Percentiles rank a stretch among this genome's conserved stretches.
Evolutionary conservation across 129 eudicot genomes (phyloP).

Genomic region (Flaveria bidentis): DNA sequence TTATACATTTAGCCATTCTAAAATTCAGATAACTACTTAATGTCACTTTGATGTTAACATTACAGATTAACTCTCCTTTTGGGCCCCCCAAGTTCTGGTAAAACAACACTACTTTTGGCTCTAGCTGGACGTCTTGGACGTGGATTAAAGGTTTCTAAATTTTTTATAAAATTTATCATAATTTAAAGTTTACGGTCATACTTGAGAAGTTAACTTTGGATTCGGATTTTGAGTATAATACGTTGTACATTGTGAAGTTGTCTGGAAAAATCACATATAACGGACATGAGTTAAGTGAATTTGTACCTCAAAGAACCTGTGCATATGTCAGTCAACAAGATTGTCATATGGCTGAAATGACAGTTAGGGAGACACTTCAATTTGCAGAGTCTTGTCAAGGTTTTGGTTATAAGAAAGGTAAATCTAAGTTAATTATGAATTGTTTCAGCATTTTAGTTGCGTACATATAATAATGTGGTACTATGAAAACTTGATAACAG

Average conservation of each 20-base stretch:
- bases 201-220: background rate
- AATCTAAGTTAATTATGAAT: conserved; percentile 26
- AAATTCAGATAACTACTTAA: background rate
- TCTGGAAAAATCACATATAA: conserved; percentile 78
- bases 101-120: conserved; percentile 88
- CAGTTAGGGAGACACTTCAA: conserved; percentile 84
- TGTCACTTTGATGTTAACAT: conserved; percentile 7
- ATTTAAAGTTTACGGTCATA: background rate
- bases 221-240: conserved; percentile 8
- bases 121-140: conserved; percentile 79
- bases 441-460: background rate
- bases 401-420: conserved; percentile 70
- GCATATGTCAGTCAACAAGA: conserved; percentile 83
- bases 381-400: conserved; percentile 88
- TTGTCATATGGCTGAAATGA: conserved; percentile 93
- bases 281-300: conserved; percentile 73
- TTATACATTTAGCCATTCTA: background rate
- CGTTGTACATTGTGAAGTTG: conserved; percentile 50
- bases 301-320: conserved; percentile 89
- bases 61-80: conserved; percentile 81
- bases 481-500: conserved; percentile 37
- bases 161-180: background rate
- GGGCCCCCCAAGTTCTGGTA: conserved; percentile 98
- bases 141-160: conserved; percentile 53
- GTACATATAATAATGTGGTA: conserved; percentile 23